Evolutionary conservation across 768 basidiomycete species (phyloP), one percentile per base, ranked within the genome.

Genomic region (Leccinum rimulosum): DNA sequence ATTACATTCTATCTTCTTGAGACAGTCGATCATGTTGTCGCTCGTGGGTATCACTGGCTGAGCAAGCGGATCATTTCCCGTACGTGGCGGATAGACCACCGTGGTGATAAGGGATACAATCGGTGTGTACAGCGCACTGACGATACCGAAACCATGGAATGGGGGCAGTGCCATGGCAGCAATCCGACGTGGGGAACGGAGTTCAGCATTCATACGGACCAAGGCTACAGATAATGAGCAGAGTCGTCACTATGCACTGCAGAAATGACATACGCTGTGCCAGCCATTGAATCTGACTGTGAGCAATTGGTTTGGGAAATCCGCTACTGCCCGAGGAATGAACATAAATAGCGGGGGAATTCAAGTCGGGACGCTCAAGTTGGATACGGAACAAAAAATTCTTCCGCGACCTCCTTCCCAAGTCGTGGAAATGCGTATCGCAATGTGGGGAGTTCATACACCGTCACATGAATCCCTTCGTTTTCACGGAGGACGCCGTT

Each of bases 321-420:
- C 79, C 81, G 4, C 78, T 80, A 4, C 80, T 81, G 12, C 81
- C 81, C 5, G 79, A 80, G 1, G 80, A 79, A 59, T 82, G 81
- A 56, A 82, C 59, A 17, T 82, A 79, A 12, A 80, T 55, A 1
- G 76, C 76, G 15, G 78, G 74, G 2, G 73, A 64, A 56, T 79
- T 75, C 22, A 68, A 54, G 9, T 70, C 67, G 3, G 68, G 64
- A 9, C 60, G 65, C 35, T 19, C 54, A 19, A 30, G 1, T 6
- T 54, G 1, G 67, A 50, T 70, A 73, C 1, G 59, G 61, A 12
- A 19, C 7, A 40, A 70, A 71, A 0, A 45, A 8, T 51, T 71
- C 66, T 0, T 60, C 22, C 4, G 45, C 19, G 33, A 54, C 55
- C 57, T 80, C 78, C 11, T 52, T 15, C 0, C 76, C 79, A 10